These are phyloP conservation scores for Fusarium sp. DNA, from an alignment of 2,329 filamentous ascomycete species.

Conservation along the genomic window DNA sequence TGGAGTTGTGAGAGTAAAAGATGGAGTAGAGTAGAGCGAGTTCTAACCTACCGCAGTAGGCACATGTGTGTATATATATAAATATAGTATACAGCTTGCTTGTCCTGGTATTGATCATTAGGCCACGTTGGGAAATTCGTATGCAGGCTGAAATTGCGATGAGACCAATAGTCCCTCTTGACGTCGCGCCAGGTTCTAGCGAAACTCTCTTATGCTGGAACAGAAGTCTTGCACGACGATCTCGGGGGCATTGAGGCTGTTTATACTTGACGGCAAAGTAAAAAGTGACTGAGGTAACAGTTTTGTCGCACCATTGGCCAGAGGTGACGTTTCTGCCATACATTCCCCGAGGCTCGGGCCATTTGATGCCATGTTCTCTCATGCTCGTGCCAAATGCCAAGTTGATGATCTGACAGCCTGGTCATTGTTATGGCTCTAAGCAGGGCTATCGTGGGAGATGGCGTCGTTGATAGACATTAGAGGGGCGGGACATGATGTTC, in stretches of 20 bases:
- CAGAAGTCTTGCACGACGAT: background rate
- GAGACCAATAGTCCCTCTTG: slow-evolving; percentile 22
- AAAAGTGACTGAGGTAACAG: slow-evolving; percentile 6
- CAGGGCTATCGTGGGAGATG: slow-evolving; percentile 30
- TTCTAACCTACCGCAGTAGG: background rate
- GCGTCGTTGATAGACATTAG: slow-evolving; percentile 27
- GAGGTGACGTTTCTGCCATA: background rate
- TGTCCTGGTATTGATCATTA: background rate
- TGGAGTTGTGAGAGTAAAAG: background rate
- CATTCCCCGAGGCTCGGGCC: slow-evolving; percentile 17
- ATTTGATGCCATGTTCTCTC: slow-evolving; percentile 4
- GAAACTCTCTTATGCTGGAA: background rate
- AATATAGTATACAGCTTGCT: background rate
- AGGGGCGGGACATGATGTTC: slow-evolving; percentile 1
- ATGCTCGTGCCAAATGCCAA: slow-evolving; percentile 18
- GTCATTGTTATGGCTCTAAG: slow-evolving; percentile 9
- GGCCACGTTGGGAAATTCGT: slow-evolving; percentile 20
- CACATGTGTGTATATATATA: background rate
- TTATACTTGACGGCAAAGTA: slow-evolving; percentile 12
- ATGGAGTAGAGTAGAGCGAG: background rate
- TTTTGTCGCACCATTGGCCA: slow-evolving; percentile 28
- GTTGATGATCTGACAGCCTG: slow-evolving; percentile 11
- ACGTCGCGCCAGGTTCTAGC: background rate
- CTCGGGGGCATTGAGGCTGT: background rate
- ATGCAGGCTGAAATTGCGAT: slow-evolving; percentile 33